Percentiles rank a stretch among this genome's conserved stretches.
Conservation (phyloP, 306 rosid species). For the Aeschynomene evenia region DNA sequence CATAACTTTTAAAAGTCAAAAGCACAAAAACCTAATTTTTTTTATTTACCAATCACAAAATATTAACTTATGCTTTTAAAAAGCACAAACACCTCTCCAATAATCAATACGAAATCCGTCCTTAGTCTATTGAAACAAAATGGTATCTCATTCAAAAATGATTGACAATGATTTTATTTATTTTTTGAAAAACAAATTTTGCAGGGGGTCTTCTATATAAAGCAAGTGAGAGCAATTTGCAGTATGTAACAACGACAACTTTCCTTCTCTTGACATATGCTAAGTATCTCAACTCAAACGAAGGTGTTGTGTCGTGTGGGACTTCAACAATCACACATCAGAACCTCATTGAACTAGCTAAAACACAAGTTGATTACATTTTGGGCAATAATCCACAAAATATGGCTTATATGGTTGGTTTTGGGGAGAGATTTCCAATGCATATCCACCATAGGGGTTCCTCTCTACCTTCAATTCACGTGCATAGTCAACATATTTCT, state of each 20-base stretch:
- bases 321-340: constrained; percentile 44
- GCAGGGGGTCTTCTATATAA: constrained; percentile 74
- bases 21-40: too few species aligned
- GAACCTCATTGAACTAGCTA: constrained; percentile 49
- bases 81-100: too few species aligned
- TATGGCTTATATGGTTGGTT: constrained; percentile 87
- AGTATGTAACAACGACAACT: constrained; percentile 68
- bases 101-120: too few species aligned
- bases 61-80: too few species aligned
- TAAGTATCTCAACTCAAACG: constrained; percentile 49
- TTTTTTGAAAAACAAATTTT: not conserved
- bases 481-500: constrained; percentile 38
- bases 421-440: constrained; percentile 64
- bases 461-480: constrained; percentile 61
- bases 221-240: constrained; percentile 81
- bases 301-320: constrained; percentile 49
- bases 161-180: too few species aligned
- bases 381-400: constrained; percentile 69
- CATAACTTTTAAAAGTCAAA: too few species aligned
- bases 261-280: constrained; percentile 64
- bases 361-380: constrained; percentile 80
- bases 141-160: too few species aligned
- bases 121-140: too few species aligned
- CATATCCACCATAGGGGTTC: constrained; percentile 81
- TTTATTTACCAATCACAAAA: too few species aligned